These are phyloP conservation scores for Yarrowia sp. DNA, from an alignment of 805 yeast species.

Conservation along the genomic window DNA sequence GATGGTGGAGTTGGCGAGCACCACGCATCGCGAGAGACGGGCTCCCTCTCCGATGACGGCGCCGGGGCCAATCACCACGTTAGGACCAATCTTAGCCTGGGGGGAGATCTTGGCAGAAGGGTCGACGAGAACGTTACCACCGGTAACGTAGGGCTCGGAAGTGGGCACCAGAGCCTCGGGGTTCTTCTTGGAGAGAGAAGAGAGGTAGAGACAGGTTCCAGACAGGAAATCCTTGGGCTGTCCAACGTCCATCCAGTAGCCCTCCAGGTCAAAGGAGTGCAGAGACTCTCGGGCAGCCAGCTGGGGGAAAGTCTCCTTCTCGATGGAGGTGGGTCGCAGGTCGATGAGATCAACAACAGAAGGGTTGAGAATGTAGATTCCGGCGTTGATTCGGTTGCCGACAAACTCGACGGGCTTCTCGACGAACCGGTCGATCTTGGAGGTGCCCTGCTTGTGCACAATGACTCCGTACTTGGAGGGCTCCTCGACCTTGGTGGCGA, in stretches of 20 bases:
- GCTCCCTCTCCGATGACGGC: conserved; percentile 97
- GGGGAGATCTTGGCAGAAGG: conserved; percentile 92
- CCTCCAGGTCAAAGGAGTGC: conserved; percentile 96
- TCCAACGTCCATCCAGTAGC: conserved; percentile 99
- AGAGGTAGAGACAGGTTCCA: conserved; percentile 89
- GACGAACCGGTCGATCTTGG: conserved; percentile 96
- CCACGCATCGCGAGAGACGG: conserved; percentile 92
- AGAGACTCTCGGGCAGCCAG: conserved; percentile 84
- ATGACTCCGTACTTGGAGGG: conserved; percentile 99
- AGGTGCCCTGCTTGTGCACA: conserved; percentile 92
- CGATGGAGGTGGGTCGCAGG: conserved; percentile 97
- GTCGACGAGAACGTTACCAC: conserved; percentile 91
- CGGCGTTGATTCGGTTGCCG: conserved; percentile 99
- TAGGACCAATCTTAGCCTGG: conserved; percentile 95
- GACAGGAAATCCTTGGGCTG: conserved; percentile 99
- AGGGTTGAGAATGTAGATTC: conserved; percentile 97
- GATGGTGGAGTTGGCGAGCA: conserved; percentile 84
- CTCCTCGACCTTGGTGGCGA: conserved; percentile 99
- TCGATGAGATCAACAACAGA: conserved; percentile 94
- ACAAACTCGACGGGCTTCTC: conserved; percentile 99
- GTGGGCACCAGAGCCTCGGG: conserved; percentile 64
- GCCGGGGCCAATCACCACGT: conserved; percentile 96
- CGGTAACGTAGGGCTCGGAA: conserved; percentile 69
- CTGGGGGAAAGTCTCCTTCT: conserved; percentile 98
- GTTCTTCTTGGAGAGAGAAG: conserved; percentile 76